Base-by-base conservation (phyloP, 495 filamentous ascomycete genomes). In the Aspergillus wentii region DNA sequence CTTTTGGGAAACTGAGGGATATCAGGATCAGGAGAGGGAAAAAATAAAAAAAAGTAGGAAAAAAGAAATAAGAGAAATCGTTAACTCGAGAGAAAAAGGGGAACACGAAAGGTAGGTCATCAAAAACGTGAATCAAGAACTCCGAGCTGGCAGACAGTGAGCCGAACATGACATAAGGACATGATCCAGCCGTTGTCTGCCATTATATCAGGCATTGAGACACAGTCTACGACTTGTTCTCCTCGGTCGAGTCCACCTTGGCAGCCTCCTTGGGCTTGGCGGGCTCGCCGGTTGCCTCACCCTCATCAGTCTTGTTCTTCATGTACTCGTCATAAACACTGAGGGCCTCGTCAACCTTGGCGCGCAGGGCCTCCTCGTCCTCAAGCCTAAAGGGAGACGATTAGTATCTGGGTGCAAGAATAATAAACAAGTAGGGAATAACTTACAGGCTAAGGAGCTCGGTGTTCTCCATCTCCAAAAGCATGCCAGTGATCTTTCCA, bases 401-500 rank as follows among this genome's bases (percentile, higher is more conserved):
- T 54, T 63, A 59, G 59, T 51, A 55, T n/a, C n/a, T 30, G 28
- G 50, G 29, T 19, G 26, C 13, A 41, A 17, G n/a, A 40, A 11
- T 21, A 37, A 8, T 14, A 25, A 20, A 16, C 4, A 10, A 23
- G 33, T 21, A 31, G 16, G n/a, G 21, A 44, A 32, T 46, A 41
- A 89, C 92, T 88, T 81, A 98, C 92, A 99, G 75, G 62, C 83
- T 84, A 54, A 99, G 68, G 45, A 99, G 68, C 73, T 99, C 92
- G 31, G 70, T 47, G 59, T 96, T 96, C 46, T 96, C 92, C 92
- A 99, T 99, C 77, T 99, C 92, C 51, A 99, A 59, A 53, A 99
- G 80, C 92, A 99, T 99, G 64, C 92, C 92, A 43, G 92, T 99
- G 57, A 99, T 96, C 83, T 99, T 99, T 51, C 92, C 92, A 46